Conservation (phyloP, 2,329 filamentous ascomycete species). For the Botrytis elliptica region DNA sequence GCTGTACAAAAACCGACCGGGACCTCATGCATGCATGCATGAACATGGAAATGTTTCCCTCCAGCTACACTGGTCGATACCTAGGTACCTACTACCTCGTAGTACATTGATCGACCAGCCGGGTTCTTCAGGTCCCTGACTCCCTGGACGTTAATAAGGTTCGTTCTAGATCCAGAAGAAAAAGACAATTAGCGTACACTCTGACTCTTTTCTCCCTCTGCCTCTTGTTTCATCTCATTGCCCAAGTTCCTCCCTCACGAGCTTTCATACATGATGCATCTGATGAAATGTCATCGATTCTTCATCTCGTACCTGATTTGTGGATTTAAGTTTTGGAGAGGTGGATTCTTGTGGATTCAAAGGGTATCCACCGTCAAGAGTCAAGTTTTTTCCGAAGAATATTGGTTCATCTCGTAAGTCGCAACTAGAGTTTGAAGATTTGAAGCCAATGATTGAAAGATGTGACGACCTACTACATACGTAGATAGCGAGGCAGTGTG, state of each 20-base stretch:
- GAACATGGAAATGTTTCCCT: background rate
- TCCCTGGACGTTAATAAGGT: background rate
- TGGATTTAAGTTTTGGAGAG: background rate
- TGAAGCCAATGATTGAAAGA: background rate
- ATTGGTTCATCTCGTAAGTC: background rate
- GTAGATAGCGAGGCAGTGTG: background rate
- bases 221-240: background rate
- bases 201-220: background rate
- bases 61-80: background rate
- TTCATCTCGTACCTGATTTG: slow-evolving; percentile 8
- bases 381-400: background rate
- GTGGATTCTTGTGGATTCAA: background rate
- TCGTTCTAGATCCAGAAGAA: background rate
- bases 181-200: slow-evolving; percentile 1
- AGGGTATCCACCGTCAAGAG: background rate
- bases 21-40: background rate
- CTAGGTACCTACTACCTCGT: background rate
- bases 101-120: background rate
- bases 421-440: background rate
- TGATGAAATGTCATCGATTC: background rate
- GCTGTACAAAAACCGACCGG: background rate
- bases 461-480: background rate
- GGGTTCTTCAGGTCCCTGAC: background rate
- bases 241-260: background rate
- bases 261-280: background rate